A percentile compares a stretch with the other conserved stretches of the same genome.
Conservation (phyloP, 2,329 filamentous ascomycete species). For the Penicillium hesseltinei region DNA sequence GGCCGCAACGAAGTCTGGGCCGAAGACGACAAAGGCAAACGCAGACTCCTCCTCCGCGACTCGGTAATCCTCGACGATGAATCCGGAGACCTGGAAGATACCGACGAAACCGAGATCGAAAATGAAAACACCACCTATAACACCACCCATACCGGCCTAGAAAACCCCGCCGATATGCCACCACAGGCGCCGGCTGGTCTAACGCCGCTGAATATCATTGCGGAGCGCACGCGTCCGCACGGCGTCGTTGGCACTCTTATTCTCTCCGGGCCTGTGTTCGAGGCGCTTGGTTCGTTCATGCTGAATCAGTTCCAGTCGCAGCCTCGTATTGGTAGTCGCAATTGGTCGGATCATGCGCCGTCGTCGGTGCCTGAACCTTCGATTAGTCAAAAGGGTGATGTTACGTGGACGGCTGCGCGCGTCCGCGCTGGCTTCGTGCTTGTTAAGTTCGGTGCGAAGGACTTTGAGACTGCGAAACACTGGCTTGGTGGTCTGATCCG, state of each 20-base stretch:
- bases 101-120: slow-evolving; percentile 31
- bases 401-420: slow-evolving; percentile 79
- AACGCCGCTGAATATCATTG: slow-evolving; percentile 30
- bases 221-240: slow-evolving; percentile 67
- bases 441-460: slow-evolving; percentile 83
- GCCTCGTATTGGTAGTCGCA: slow-evolving; percentile 77
- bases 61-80: slow-evolving; percentile 70
- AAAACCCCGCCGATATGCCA: slow-evolving; percentile 11
- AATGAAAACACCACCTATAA: slow-evolving; percentile 28
- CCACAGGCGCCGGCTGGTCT: slow-evolving; percentile 19
- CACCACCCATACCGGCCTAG: slow-evolving; percentile 4
- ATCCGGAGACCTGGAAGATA: slow-evolving; percentile 17
- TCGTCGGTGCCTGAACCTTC: slow-evolving; percentile 22
- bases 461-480: slow-evolving; percentile 73
- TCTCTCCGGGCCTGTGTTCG: slow-evolving; percentile 69
- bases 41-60: slow-evolving; percentile 76
- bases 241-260: slow-evolving; percentile 83
- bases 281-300: slow-evolving; percentile 68
- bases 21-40: slow-evolving; percentile 39
- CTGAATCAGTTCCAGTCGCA: slow-evolving; percentile 72
- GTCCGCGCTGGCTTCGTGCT: slow-evolving; percentile 76
- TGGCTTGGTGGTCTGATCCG: slow-evolving; percentile 77
- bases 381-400: slow-evolving; percentile 47
- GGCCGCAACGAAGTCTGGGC: slow-evolving; percentile 77
- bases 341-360: slow-evolving; percentile 55